Base-by-base conservation (phyloP, 2,329 filamentous ascomycete genomes). In the Tricladium varicosporioides region DNA sequence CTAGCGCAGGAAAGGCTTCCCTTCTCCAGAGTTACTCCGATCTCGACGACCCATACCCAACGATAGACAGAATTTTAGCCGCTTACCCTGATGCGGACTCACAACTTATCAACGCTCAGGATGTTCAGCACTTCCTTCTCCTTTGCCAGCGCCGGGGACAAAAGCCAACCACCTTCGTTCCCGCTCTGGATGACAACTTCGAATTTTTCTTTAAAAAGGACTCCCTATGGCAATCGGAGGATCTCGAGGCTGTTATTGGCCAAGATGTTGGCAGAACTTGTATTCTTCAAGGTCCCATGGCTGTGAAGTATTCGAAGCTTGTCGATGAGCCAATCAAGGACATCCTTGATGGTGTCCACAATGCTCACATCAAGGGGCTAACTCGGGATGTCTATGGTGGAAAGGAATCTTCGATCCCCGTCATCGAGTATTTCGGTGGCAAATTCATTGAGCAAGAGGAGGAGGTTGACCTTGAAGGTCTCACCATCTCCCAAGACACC, bases 181-280 rank as follows among this genome's bases (percentile, higher is more conserved):
- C 94, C 5, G 81, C 89, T n/a, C 81, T 99, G 18, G 94, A 99
- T 68, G 92, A 96, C 62, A 96, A 93, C 72, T 99, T 99, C 65
- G 94, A 99, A 72, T 96, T 95, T 77, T 99, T 91, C 80, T 99
- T 99, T 87, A 99, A 99, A 86, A 99, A 99, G 80, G 94, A 99
- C 74, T 99, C 94, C 1, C 83, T 99, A 7, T 99, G 94, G 94
- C 94, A 99, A 76, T 97, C 94, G 1, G 94, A 99, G 75, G 94
- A 99, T 69, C 81, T 99, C 10, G 93, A 95, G 69, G 94, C 94
- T 53, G 92, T 99, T 57, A 92, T 97, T 60, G 93, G 82, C 65
- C 94, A 97, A 75, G 95, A 99, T 71, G 94, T 99, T 58, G 92
- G 91, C 62, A 86, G 95, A 71, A 96, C 92, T 46, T 97, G 92